Base-by-base conservation (phyloP, 2,329 filamentous ascomycete genomes). In the Nemania sp. region DNA sequence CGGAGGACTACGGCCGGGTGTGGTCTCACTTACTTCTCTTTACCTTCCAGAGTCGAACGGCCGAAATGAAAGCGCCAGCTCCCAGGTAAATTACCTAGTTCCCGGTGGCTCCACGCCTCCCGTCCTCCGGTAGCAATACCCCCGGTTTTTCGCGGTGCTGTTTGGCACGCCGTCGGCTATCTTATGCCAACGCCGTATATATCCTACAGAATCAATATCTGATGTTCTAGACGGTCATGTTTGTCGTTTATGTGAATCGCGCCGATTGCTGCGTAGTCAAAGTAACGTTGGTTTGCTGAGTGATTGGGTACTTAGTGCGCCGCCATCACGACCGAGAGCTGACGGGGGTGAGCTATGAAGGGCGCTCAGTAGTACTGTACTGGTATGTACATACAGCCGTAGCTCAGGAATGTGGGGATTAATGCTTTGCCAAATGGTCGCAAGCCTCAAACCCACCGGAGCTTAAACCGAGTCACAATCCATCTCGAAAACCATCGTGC, bases 21-120 rank as follows among this genome's bases (percentile, higher is more conserved):
- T 23, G 31, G 26, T 36, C 31, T 40, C 33, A 51, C 51, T 53
- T 30, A 54, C 46, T 15, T 37, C 17, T 34, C 51, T 28, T 45
- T 26, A 31, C 46, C 31, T 37, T 26, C 31, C 39, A 12, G 40
- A 33, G 11, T 5, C 37, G 20, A 26, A 45, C 14, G 17, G 33
- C 7, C n/a, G n/a, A n/a, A n/a, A n/a, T n/a, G n/a, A n/a, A n/a
- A n/a, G n/a, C n/a, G n/a, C n/a, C n/a, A n/a, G n/a, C n/a, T n/a
- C n/a, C n/a, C n/a, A n/a, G n/a, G n/a, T n/a, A n/a, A n/a, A n/a
- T n/a, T n/a, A n/a, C n/a, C n/a, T n/a, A n/a, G n/a, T 28, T 43
- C 22, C 36, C 39, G 14, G 15, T 12, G 36, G 17, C 46, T 41
- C 26, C 36, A 26, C 37, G 20, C 39, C 24, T 39, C 39, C 41